These are phyloP conservation scores for Kwoniella sp. DNA, from an alignment of 768 basidiomycete genomes.

Conservation along the genomic window DNA sequence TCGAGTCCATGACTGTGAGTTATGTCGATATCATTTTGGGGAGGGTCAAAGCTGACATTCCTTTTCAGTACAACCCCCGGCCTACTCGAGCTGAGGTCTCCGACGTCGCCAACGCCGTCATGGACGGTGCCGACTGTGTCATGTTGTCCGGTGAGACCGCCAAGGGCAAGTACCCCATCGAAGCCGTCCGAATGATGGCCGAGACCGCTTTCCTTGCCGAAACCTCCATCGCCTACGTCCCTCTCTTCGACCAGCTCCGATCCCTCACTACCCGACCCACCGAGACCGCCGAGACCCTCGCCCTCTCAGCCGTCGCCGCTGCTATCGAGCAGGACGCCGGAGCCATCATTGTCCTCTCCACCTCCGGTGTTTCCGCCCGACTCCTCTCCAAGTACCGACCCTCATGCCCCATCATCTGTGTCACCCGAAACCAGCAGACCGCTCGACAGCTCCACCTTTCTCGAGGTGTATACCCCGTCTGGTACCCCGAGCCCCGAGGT, in stretches of 20 bases:
- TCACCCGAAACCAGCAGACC: slow-evolving; percentile 94
- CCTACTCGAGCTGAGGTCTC: slow-evolving; percentile 99
- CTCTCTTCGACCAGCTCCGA: slow-evolving; percentile 86
- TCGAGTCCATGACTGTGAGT: slow-evolving; percentile 95
- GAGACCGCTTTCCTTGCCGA: slow-evolving; percentile 98
- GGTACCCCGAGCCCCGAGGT: slow-evolving; percentile 93
- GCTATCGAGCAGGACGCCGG: slow-evolving; percentile 91
- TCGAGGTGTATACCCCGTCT: slow-evolving; percentile 95
- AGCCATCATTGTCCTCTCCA: slow-evolving; percentile 94
- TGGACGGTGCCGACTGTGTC: slow-evolving; percentile 98
- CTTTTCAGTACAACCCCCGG: slow-evolving; percentile 83
- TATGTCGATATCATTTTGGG: no score
- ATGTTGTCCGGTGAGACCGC: slow-evolving; percentile 99
- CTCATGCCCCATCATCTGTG: slow-evolving; percentile 87
- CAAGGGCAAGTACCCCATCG: slow-evolving; percentile 93
- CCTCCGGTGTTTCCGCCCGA: slow-evolving; percentile 90
- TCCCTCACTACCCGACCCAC: slow-evolving; percentile 81
- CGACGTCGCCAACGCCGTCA: slow-evolving; percentile 95
- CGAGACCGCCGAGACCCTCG: slow-evolving; percentile 91
- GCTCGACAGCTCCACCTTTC: slow-evolving; percentile 95
- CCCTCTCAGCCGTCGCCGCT: slow-evolving; percentile 93
- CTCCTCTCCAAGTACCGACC: slow-evolving; percentile 96
- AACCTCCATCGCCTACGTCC: slow-evolving; percentile 85
- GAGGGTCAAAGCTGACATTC: no score
- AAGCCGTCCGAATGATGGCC: slow-evolving; percentile 99